Base-by-base conservation (phyloP, 352 stramenopile species). In the Phytophthora brassicae region DNA sequence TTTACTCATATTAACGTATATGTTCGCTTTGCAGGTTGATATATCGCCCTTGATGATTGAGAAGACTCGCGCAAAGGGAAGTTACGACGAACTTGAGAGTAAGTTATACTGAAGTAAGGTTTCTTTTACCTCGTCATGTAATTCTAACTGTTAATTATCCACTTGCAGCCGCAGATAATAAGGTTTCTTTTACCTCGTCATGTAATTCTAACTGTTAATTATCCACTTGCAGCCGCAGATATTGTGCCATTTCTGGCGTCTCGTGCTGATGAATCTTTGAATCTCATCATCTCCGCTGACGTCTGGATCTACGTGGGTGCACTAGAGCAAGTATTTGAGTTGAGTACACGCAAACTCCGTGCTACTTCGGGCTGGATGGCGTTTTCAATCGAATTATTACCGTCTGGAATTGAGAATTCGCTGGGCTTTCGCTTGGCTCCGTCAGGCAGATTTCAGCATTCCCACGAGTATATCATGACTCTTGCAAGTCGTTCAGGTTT, bases 261-360 rank as follows among this genome's bases (percentile, higher is more conserved):
- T 16, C 74, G 84, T 31, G 31, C 44, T 1, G 66, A 88, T 39
- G 58, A 28, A 22, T 77, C 70, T 12, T 56, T 92, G 24, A 70
- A 92, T 41, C 67, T 94, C 9, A 66, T 94, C 24, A 78, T 94
- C 39, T 86, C 84, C 0, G 84, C 82, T 16, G 84, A 94, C 50
- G 84, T 94, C n/a, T 94, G 84, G 84, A 94, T 94, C 60, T 94
- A 94, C 45, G 82, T 94, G n/a, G 84, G 84, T 9, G 78, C 68
- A 5, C 62, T 94, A 17, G 81, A 89, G 14, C 43, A 76, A 33
- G 81, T 91, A 19, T 91, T 92, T 33, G 46, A 54, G 3, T 23
- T 87, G 8, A 79, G 69, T 44, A 58, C 58, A 9, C 67, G 57
- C 7, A 88, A 88, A 53, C 71, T 94, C 11, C 57, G 64, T 41